Evolutionary conservation across 371 early-diverging fungal genomes (phyloP).

Genomic region (Lichtheimia hyalospora): DNA sequence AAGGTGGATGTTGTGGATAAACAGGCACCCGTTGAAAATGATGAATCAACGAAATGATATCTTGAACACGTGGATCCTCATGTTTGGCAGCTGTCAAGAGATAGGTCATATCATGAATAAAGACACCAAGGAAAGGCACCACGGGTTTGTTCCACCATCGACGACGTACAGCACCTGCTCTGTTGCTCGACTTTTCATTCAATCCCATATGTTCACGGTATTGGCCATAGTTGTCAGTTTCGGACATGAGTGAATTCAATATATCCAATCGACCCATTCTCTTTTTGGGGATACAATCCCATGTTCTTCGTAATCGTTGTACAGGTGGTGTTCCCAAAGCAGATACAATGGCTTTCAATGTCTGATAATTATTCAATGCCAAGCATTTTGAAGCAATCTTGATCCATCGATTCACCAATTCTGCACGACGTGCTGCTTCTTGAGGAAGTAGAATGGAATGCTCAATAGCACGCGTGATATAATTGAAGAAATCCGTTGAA

Average conservation of each 20-base stretch:
- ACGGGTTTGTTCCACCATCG: slow-evolving; percentile 42
- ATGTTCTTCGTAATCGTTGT: slow-evolving; percentile 68
- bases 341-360: slow-evolving; percentile 66
- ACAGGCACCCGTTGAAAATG: slow-evolving; percentile 56
- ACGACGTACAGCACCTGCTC: too few species aligned
- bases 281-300: slow-evolving; percentile 69
- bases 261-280: slow-evolving; percentile 54
- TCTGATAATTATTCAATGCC: slow-evolving; percentile 68
- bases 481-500: slow-evolving; percentile 79
- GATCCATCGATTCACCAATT: slow-evolving; percentile 67
- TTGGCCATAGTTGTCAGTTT: slow-evolving; percentile 63
- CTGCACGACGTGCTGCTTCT: slow-evolving; percentile 59
- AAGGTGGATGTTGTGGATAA: slow-evolving; percentile 55
- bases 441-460: slow-evolving; percentile 62
- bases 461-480: slow-evolving; percentile 71
- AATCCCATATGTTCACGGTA: slow-evolving; percentile 61
- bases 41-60: slow-evolving; percentile 41
- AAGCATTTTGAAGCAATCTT: slow-evolving; percentile 63
- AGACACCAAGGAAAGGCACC: slow-evolving; percentile 73
- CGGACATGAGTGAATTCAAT: slow-evolving; percentile 64
- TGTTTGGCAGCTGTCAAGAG: slow-evolving; percentile 60
- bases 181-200: slow-evolving; percentile 6
- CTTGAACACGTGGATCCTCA: slow-evolving; percentile 52
- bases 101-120: slow-evolving; percentile 76
- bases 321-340: slow-evolving; percentile 75